Evolutionary conservation across 345 rosid species (phyloP).

Genomic region (Acer campestre): DNA sequence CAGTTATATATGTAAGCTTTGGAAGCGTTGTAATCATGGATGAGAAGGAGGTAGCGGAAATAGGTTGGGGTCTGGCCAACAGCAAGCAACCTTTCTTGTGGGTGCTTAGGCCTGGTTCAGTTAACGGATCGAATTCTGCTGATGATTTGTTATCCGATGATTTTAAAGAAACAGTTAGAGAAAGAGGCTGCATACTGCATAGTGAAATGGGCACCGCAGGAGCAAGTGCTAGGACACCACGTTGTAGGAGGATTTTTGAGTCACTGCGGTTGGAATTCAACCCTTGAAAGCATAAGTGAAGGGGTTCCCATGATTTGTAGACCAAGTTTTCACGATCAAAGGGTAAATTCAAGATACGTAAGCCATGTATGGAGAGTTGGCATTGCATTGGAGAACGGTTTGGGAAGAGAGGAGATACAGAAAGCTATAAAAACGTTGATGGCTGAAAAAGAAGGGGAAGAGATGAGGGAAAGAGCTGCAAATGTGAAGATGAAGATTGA

Average conservation of each 20-base stretch:
- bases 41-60: constrained; percentile 20
- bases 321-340: not conserved
- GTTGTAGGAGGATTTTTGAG: not conserved
- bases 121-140: not conserved
- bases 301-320: not conserved
- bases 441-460: not conserved
- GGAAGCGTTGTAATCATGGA: not conserved
- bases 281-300: not conserved
- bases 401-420: not conserved
- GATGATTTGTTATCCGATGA: constrained; percentile 2
- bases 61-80: constrained; percentile 28
- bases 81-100: constrained; percentile 33
- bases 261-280: not conserved
- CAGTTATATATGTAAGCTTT: not conserved
- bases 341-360: not conserved
- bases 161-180: constrained; percentile 25
- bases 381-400: not conserved
- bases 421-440: not conserved
- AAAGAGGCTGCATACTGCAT: constrained; percentile 39
- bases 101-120: constrained; percentile 22
- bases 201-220: constrained; percentile 53
- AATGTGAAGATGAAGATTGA: not conserved
- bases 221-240: constrained; percentile 32
- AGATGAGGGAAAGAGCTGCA: not conserved
- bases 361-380: not conserved